Evolutionary conservation across 2,329 filamentous ascomycete genomes (phyloP).

Genomic region (Trichocomaceae sp.): DNA sequence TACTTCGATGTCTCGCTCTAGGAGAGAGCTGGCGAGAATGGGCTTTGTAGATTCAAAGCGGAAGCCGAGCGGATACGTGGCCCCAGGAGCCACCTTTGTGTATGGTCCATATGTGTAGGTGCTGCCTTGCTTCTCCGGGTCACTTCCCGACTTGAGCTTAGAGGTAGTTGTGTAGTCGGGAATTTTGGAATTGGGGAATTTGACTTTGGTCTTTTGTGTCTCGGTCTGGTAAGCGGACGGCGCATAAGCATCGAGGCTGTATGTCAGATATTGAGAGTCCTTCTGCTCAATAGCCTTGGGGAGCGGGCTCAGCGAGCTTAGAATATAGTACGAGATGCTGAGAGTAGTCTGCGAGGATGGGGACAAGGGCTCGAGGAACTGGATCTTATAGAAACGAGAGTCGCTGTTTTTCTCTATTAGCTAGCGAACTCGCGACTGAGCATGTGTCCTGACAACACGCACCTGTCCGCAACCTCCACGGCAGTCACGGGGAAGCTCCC

Average conservation of each 20-base stretch:
- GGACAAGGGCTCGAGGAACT: constrained; percentile 67
- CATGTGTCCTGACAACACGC: constrained; percentile 26
- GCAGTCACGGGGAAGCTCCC: constrained; percentile 63
- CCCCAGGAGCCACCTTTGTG: constrained; percentile 69
- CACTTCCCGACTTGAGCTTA: constrained; percentile 52
- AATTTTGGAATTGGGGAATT: constrained; percentile 69
- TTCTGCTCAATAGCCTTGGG: constrained; percentile 77
- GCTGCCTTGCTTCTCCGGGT: constrained; percentile 75
- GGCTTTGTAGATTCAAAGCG: constrained; percentile 96
- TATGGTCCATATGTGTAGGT: constrained; percentile 90
- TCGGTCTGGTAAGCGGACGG: constrained; percentile 75
- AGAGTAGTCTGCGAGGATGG: constrained; percentile 76
- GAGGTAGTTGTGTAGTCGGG: constrained; percentile 77
- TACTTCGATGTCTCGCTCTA: constrained; percentile 90
- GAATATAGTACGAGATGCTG: constrained; percentile 74
- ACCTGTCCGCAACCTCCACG: constrained; percentile 56
- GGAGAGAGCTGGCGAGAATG: constrained; percentile 65
- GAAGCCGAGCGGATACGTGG: constrained; percentile 63
- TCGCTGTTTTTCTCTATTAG: constrained; percentile 44
- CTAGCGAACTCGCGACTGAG: background rate
- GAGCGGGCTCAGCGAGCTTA: constrained; percentile 71
- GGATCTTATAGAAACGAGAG: constrained; percentile 76
- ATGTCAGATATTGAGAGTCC: constrained; percentile 78
- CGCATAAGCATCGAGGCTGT: constrained; percentile 78
- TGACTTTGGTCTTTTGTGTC: constrained; percentile 97